Percentiles rank a stretch among this genome's conserved stretches.
Conservation (phyloP, 2,329 filamentous ascomycete genomes). For the Pseudogymnoascus sp. region DNA sequence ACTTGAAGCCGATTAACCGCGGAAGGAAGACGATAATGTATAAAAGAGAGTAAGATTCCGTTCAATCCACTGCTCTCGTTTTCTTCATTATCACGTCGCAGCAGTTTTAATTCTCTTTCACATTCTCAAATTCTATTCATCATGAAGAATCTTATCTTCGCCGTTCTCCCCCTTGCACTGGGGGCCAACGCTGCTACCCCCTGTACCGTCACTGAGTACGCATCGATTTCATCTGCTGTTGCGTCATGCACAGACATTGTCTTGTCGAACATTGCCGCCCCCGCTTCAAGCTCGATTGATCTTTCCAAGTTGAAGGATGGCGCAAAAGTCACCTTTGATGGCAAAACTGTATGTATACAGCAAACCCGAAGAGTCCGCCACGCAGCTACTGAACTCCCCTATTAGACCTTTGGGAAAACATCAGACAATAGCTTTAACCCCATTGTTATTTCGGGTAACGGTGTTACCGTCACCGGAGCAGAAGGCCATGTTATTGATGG, state of each 20-base stretch:
- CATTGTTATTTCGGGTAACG: conserved; percentile 47
- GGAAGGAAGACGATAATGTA: not conserved
- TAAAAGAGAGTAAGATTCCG: not conserved
- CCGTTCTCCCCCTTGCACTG: not conserved
- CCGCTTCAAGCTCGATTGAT: conserved; percentile 52
- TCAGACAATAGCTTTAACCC: conserved; percentile 21
- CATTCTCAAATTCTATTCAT: not conserved
- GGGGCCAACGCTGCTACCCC: conserved; percentile 21
- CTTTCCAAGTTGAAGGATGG: conserved; percentile 44
- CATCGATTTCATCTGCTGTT: conserved; percentile 41
- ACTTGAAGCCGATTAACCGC: not conserved
- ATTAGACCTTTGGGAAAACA: conserved; percentile 22
- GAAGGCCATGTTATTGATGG: conserved; percentile 48
- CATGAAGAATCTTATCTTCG: not conserved
- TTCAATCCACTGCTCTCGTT: not conserved
- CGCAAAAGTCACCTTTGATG: conserved; percentile 54
- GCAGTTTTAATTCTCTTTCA: not conserved
- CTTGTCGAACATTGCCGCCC: conserved; percentile 47
- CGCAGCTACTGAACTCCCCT: conserved; percentile 43
- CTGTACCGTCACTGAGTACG: conserved; percentile 50
- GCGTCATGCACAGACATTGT: conserved; percentile 46
- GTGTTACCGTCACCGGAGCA: conserved; percentile 47
- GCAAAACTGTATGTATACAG: conserved; percentile 54
- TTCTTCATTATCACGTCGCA: not conserved
- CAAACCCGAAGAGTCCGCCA: conserved; percentile 54